Conservation (phyloP, 148 eudicot genomes). For the Vaccinium corymbosum region DNA sequence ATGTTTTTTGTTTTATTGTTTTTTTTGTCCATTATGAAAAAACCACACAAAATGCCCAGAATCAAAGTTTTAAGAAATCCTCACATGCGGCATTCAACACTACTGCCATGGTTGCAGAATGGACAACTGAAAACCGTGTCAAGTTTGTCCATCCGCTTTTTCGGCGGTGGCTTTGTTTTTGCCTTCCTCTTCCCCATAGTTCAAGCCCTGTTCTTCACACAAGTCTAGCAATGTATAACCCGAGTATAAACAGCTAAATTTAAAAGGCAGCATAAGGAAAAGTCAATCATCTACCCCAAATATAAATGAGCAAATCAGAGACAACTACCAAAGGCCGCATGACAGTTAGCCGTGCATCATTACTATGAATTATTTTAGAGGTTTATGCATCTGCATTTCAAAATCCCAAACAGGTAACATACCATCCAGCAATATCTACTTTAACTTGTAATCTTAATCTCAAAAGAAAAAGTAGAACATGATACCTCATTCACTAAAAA, state of each 20-base stretch:
- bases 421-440: neutral
- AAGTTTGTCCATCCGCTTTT: constrained; percentile 81
- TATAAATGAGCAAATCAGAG: neutral
- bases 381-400: neutral
- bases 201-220: constrained; percentile 14
- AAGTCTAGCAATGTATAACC: neutral
- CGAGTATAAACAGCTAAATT: neutral
- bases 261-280: neutral
- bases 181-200: constrained; percentile 89
- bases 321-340: neutral
- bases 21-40: neutral
- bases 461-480: neutral
- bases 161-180: constrained; percentile 80
- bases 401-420: constrained; percentile 3
- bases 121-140: constrained; percentile 90
- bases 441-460: neutral
- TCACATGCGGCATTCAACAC: constrained; percentile 92
- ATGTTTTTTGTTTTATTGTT: neutral
- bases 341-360: no score
- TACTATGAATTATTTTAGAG: neutral
- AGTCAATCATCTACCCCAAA: neutral
- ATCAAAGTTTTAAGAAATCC: constrained; percentile 15
- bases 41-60: neutral
- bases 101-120: constrained; percentile 82
- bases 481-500: neutral